Base-by-base conservation (phyloP, 2,329 filamentous ascomycete species). In the Macroventuria anomochaeta region DNA sequence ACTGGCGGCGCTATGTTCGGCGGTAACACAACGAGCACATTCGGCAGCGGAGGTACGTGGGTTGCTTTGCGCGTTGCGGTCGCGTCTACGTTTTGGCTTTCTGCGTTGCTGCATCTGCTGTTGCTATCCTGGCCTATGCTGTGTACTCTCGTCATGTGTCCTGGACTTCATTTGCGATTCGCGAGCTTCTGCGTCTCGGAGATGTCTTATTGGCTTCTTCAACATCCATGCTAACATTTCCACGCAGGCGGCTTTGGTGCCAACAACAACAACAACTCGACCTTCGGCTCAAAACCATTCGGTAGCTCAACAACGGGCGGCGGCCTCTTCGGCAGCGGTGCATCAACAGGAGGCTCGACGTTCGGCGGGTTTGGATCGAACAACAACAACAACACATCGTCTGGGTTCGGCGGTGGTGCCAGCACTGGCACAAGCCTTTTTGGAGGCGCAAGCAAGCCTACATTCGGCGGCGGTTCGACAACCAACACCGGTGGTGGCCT, bases 1-100 rank as follows among this genome's bases (percentile, higher is more conserved):
- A 68, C 63, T 42, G 60, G 64, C 34, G 67, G 70, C 60, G 62
- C 61, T 58, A 57, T 69, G 52, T 74, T 74, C 44, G 71, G 72
- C 43, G 46, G 64, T 60, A 58, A 63, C 62, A 62, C 59, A 62
- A 67, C 64, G 60, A 71, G 54, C 59, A 68, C 65, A 46, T 73
- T 70, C 36, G 72, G 72, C 61, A 65, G 70, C 58, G 71, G 69
- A 73, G 71, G 70, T 73, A 75, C 63, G 70, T 74, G 63, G 62
- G 62, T 61, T 57, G 59, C 61, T 67, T 68, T 72, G 70, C 69
- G 70, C 67, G 64, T 69, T 61, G 55, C 53, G 48, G 46, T 67
- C 67, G 64, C 62, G 65, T 70, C 44, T 42, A 26, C 42, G 31
- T 52, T 50, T 42, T 55, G 31, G 42, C 40, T 28, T 29, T 38